These are phyloP conservation scores for Rubroboletus satanas DNA, from an alignment of 768 basidiomycete genomes.

Conservation along the genomic window DNA sequence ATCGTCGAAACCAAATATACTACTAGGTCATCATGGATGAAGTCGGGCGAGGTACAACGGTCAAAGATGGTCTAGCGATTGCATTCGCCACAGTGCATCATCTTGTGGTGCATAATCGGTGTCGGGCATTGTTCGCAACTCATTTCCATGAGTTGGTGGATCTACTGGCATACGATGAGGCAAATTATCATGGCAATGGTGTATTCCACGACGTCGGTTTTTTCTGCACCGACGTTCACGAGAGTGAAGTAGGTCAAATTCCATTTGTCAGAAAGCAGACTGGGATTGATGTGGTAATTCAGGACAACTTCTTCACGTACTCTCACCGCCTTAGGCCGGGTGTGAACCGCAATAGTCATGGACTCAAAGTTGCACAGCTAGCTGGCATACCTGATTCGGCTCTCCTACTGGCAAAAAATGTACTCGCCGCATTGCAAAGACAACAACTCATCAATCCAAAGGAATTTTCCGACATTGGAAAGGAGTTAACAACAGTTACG, in stretches of 20 bases:
- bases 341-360: conserved; percentile 88
- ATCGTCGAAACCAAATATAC: conserved; percentile 4
- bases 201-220: conserved; percentile 67
- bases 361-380: conserved; percentile 81
- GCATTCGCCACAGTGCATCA: conserved; percentile 90
- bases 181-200: conserved; percentile 38
- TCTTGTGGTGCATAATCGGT: conserved; percentile 63
- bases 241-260: conserved; percentile 55
- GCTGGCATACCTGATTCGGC: conserved; percentile 75
- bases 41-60: conserved; percentile 94
- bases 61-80: conserved; percentile 88
- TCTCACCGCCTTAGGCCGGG: conserved; percentile 78
- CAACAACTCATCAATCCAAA: conserved; percentile 22
- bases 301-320: conserved; percentile 82
- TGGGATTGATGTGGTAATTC: neutral
- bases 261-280: neutral
- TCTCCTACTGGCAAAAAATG: conserved; percentile 55
- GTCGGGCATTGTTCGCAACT: conserved; percentile 93
- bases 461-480: conserved; percentile 34
- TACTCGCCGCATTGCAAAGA: conserved; percentile 40
- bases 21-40: conserved; percentile 97
- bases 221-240: conserved; percentile 86
- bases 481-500: conserved; percentile 17
- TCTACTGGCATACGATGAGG: conserved; percentile 63
- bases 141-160: conserved; percentile 94